Conservation (phyloP, 371 early-diverging fungal species). For the Lichtheimia hyalospora region DNA sequence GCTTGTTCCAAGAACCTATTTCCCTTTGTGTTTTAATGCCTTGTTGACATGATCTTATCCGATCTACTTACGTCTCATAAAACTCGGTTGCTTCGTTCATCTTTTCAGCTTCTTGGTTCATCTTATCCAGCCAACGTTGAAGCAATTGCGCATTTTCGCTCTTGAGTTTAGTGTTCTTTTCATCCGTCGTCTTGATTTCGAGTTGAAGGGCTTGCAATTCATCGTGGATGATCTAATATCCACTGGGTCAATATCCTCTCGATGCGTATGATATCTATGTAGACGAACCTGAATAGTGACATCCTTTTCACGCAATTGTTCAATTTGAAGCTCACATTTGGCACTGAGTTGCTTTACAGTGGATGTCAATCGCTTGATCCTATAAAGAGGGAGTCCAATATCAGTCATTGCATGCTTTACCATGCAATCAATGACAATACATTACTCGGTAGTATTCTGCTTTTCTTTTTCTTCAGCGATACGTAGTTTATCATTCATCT, state of each 20-base stretch:
- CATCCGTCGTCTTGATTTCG: constrained; percentile 86
- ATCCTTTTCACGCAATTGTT: constrained; percentile 83
- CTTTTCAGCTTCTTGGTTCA: constrained; percentile 89
- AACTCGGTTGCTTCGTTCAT: constrained; percentile 93
- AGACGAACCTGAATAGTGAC: constrained; percentile 72
- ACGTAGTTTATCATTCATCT: constrained; percentile 78
- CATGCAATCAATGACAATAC: no score
- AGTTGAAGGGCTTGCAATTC: constrained; percentile 89
- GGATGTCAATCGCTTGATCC: constrained; percentile 50
- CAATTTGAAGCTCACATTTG: constrained; percentile 55
- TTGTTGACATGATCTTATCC: not conserved
- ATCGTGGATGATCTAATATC: constrained; percentile 68
- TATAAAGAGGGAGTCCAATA: constrained; percentile 10
- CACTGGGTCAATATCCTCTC: not conserved
- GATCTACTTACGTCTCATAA: constrained; percentile 63
- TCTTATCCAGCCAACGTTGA: constrained; percentile 89
- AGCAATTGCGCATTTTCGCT: constrained; percentile 85
- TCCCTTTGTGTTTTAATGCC: not conserved
- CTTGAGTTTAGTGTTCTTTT: constrained; percentile 71
- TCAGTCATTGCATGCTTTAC: no score
- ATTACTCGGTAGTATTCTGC: constrained; percentile 27
- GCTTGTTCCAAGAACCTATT: constrained; percentile 33
- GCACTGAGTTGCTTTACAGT: constrained; percentile 34
- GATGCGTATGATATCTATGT: not conserved
- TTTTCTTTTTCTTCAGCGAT: constrained; percentile 62